These are phyloP conservation scores for Allantophomopsis cytisporea DNA, from an alignment of 2,329 filamentous ascomycete genomes.

Conservation along the genomic window DNA sequence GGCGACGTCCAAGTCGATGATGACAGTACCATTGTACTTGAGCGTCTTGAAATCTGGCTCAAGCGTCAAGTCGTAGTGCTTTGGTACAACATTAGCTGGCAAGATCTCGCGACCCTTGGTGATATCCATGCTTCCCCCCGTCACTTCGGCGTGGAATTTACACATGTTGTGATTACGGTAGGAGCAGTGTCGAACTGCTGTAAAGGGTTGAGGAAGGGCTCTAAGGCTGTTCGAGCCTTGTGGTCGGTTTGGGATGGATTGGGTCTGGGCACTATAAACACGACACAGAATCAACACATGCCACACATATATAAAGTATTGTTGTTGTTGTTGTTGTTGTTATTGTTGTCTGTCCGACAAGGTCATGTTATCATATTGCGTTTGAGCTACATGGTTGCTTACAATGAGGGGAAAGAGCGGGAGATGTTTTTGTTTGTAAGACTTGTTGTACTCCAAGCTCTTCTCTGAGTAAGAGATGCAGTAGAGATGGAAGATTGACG, in stretches of 20 bases:
- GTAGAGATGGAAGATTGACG: slow-evolving; percentile 10
- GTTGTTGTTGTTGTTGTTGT: not conserved
- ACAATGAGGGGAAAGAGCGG: not conserved
- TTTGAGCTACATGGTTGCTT: not conserved
- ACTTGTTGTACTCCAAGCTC: slow-evolving; percentile 8
- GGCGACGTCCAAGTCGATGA: slow-evolving; percentile 76
- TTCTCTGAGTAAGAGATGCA: slow-evolving; percentile 10
- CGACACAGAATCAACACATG: not conserved
- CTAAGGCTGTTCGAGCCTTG: slow-evolving; percentile 8
- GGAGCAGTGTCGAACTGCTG: slow-evolving; percentile 48
- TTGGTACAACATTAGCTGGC: slow-evolving; percentile 82
- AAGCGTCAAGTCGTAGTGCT: slow-evolving; percentile 81
- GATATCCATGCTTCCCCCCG: slow-evolving; percentile 43
- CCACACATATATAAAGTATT: not conserved
- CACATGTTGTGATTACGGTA: slow-evolving; percentile 63
- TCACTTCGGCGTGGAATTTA: slow-evolving; percentile 40
- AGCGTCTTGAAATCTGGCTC: slow-evolving; percentile 85
- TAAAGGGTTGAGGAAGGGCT: slow-evolving; percentile 9
- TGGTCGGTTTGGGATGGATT: slow-evolving; percentile 7
- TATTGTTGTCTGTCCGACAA: not conserved
- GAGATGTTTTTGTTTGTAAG: not conserved
- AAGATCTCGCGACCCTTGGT: slow-evolving; percentile 67
- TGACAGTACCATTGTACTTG: slow-evolving; percentile 72
- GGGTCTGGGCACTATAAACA: slow-evolving; percentile 8
- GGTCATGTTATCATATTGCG: not conserved